Conservation (phyloP, 2,329 filamentous ascomycete species). For the Fusarium secorum region DNA sequence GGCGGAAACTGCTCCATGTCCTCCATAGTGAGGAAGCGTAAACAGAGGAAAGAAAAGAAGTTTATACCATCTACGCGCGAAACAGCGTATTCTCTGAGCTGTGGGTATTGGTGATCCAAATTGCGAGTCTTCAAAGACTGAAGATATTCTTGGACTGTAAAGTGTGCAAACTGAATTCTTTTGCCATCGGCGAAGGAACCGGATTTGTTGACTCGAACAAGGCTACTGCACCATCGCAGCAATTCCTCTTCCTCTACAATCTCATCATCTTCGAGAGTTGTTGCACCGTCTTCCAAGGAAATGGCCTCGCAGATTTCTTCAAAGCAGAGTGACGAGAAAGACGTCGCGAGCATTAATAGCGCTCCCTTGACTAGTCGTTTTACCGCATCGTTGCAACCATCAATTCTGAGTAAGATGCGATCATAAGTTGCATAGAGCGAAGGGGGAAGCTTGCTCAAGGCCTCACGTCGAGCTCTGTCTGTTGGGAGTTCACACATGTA, state of each 20-base stretch:
- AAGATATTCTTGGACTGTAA: not conserved
- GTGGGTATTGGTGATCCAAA: not conserved
- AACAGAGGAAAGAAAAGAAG: not conserved
- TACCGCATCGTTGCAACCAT: not conserved
- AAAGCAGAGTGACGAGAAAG: not conserved
- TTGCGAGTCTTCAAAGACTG: not conserved
- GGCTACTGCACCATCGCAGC: not conserved
- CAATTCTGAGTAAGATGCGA: not conserved
- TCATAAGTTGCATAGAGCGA: not conserved
- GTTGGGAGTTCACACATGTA: not conserved
- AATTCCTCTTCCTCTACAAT: not conserved
- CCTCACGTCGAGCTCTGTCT: not conserved
- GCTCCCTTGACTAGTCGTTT: not conserved
- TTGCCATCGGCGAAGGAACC: rapidly evolving
- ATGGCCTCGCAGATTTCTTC: not conserved
- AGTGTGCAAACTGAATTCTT: not conserved
- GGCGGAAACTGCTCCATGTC: not conserved
- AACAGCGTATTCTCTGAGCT: not conserved
- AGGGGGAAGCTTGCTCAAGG: not conserved
- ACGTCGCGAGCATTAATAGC: not conserved
- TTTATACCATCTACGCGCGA: not conserved
- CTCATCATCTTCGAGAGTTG: not conserved
- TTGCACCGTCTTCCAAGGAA: not conserved
- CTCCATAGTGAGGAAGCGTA: not conserved
- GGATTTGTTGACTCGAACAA: not conserved